These are phyloP conservation scores for Colletotrichum orchidophilum DNA, from an alignment of 2,329 filamentous ascomycete genomes.

Conservation along the genomic window DNA sequence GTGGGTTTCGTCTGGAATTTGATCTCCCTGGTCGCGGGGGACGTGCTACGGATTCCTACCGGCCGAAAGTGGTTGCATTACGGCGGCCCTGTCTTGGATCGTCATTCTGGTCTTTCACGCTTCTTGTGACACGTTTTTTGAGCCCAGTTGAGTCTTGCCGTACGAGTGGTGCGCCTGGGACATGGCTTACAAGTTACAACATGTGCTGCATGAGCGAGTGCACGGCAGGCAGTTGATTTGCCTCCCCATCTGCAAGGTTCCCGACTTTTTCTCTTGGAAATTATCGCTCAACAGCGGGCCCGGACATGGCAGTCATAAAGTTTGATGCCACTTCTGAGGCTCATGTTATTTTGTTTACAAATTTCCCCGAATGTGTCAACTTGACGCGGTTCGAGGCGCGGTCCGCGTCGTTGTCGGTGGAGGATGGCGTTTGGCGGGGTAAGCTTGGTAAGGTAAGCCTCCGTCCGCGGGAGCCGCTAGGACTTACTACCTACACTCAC, in stretches of 20 bases:
- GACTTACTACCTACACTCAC: neutral
- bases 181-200: neutral
- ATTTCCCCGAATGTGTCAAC: slow-evolving; percentile 14
- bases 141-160: neutral
- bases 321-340: neutral
- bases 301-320: neutral
- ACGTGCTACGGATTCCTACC: slow-evolving; percentile 15
- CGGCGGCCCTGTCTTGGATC: slow-evolving; percentile 6
- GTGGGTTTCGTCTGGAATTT: slow-evolving; percentile 18
- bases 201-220: slow-evolving; percentile 2
- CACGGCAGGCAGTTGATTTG: neutral
- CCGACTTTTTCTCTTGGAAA: neutral
- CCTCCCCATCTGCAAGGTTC: neutral
- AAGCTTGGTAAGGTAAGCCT: neutral
- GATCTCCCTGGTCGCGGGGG: slow-evolving; percentile 8
- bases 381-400: slow-evolving; percentile 18
- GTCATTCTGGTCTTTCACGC: neutral
- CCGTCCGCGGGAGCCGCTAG: neutral
- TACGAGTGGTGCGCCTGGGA: neutral
- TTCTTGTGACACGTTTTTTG: neutral
- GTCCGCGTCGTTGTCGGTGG: neutral
- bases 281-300: neutral
- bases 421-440: slow-evolving; percentile 20
- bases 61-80: slow-evolving; percentile 10
- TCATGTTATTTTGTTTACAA: slow-evolving; percentile 24